These are phyloP conservation scores for Dendrostoma leiphaemia DNA, from an alignment of 2,329 filamentous ascomycete species.

Conservation along the genomic window DNA sequence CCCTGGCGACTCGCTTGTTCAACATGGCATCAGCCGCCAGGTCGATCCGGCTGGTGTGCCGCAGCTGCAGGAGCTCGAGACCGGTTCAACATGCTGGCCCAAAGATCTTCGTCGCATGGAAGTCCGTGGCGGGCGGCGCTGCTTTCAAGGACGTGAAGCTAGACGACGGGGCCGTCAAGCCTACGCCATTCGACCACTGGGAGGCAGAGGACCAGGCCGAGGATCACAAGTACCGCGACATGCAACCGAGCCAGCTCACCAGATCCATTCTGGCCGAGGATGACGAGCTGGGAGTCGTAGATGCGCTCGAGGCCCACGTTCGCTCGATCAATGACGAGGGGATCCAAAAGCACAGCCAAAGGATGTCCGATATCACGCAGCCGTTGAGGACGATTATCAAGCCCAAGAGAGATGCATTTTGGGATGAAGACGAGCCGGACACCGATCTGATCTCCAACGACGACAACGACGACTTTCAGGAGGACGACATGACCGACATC, in stretches of 20 bases:
- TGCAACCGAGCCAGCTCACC: conserved; percentile 12
- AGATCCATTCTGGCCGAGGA: conserved; percentile 5
- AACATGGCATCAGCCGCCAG: conserved; percentile 40
- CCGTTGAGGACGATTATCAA: conserved; percentile 21
- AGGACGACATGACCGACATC: conserved; percentile 80
- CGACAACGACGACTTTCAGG: conserved; percentile 60
- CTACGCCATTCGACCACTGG: conserved; percentile 18
- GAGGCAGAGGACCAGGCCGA: conserved; percentile 21
- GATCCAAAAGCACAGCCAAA: conserved; percentile 19
- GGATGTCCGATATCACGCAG: conserved; percentile 5
- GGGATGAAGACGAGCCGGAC: conserved; percentile 49
- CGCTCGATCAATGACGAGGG: conserved; percentile 19
- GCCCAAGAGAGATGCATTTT: conserved; percentile 39
- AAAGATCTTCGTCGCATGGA: conserved; percentile 24
- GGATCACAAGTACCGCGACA: conserved; percentile 13
- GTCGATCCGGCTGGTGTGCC: conserved; percentile 38
- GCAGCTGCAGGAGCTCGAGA: conserved; percentile 30
- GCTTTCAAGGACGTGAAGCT: conserved; percentile 17
- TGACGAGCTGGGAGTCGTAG: conserved; percentile 3
- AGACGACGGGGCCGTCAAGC: conserved; percentile 11
- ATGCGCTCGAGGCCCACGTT: conserved; percentile 7
- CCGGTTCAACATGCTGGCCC: conserved; percentile 20
- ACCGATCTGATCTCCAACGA: conserved; percentile 48
- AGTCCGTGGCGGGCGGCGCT: conserved; percentile 26
- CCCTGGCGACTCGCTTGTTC: too few relatives aligned